Evolutionary conservation across 2,329 filamentous ascomycete species (phyloP).

Genomic region (Epichloe brachyelytri): DNA sequence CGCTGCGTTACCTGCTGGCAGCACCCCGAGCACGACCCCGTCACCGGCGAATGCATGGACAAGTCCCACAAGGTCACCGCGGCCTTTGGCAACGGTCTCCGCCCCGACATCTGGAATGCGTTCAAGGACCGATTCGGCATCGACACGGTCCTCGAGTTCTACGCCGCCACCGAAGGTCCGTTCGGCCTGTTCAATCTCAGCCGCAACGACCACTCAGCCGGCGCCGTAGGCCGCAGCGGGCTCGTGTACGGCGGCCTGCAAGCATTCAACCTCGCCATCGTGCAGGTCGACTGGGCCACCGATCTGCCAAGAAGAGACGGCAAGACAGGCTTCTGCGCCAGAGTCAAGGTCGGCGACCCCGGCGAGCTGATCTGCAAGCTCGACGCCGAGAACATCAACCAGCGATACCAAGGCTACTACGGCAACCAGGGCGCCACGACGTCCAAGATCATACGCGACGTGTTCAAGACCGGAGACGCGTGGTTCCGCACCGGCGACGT

Average conservation of each 20-base stretch:
- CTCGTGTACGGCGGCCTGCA: conserved; percentile 43
- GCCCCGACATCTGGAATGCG: conserved; percentile 72
- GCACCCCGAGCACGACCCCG: conserved; percentile 49
- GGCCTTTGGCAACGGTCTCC: conserved; percentile 74
- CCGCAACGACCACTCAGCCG: conserved; percentile 58
- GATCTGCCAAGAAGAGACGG: conserved; percentile 56
- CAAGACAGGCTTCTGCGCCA: conserved; percentile 54
- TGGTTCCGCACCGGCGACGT: conserved; percentile 83
- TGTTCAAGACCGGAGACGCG: conserved; percentile 62
- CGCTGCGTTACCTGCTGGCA: conserved; percentile 67
- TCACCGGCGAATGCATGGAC: conserved; percentile 56
- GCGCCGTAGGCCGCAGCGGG: conserved; percentile 66
- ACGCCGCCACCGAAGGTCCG: conserved; percentile 63
- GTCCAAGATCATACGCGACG: conserved; percentile 60
- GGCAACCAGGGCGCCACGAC: conserved; percentile 57
- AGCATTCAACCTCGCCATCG: conserved; percentile 39
- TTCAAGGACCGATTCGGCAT: conserved; percentile 76
- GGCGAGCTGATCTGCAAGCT: conserved; percentile 68
- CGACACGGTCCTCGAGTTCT: conserved; percentile 64
- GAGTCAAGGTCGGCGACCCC: conserved; percentile 44
- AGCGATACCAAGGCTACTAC: conserved; percentile 72
- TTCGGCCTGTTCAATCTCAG: conserved; percentile 60
- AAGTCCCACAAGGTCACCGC: conserved; percentile 57
- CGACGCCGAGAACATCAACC: conserved; percentile 47
- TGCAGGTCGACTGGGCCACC: conserved; percentile 58